These are phyloP conservation scores for Fusarium falciforme DNA, from an alignment of 2,329 filamentous ascomycete genomes.

Conservation along the genomic window DNA sequence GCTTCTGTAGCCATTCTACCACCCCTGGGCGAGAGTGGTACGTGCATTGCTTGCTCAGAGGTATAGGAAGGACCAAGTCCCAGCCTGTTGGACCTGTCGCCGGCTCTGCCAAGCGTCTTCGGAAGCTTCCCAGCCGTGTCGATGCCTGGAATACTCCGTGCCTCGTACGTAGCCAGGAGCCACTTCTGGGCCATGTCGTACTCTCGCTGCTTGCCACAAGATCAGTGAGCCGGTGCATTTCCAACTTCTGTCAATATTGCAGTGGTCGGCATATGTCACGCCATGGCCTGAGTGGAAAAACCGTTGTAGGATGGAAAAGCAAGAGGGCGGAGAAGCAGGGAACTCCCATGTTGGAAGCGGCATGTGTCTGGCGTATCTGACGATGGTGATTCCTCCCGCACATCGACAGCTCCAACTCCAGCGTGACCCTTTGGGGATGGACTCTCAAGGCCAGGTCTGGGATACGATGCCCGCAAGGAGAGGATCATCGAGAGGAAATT, in stretches of 20 bases:
- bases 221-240: neutral
- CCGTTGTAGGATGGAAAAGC: neutral
- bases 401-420: constrained; percentile 30
- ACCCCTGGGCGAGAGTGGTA: constrained; percentile 18
- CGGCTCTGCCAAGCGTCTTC: constrained; percentile 21
- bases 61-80: constrained; percentile 18
- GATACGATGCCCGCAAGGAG: constrained; percentile 24
- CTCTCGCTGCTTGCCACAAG: constrained; percentile 4
- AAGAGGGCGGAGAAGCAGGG: constrained; percentile 8
- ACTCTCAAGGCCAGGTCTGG: neutral
- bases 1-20: constrained; percentile 11
- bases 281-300: constrained; percentile 1
- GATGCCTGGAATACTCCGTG: constrained; percentile 3
- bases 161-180: neutral
- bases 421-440: constrained; percentile 7
- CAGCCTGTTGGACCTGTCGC: constrained; percentile 25
- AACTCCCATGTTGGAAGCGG: constrained; percentile 7
- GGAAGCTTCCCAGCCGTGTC: constrained; percentile 6
- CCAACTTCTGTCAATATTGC: neutral
- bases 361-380: constrained; percentile 5
- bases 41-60: constrained; percentile 26
- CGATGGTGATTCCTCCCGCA: constrained; percentile 8
- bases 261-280: constrained; percentile 2
- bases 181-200: constrained; percentile 14
- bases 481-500: constrained; percentile 43